Evolutionary conservation across 208 protist genomes (phyloP).

Genomic region (Acanthamoeba royreba): DNA sequence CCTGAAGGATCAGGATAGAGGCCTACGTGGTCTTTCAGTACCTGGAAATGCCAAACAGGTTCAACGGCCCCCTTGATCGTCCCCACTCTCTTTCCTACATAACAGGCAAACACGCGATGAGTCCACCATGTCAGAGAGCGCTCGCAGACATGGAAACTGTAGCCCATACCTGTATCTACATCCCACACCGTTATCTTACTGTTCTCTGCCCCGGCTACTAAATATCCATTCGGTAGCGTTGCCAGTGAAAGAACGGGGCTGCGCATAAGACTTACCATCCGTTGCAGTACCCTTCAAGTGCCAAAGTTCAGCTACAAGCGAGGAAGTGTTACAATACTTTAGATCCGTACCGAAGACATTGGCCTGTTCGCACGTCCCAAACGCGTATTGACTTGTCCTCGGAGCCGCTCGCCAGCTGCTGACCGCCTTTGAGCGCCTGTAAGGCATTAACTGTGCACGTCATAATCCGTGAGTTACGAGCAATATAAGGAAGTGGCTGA

Average conservation of each 20-base stretch:
- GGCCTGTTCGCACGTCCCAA: background rate
- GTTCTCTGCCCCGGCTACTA: background rate
- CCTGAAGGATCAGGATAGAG: background rate
- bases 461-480: background rate
- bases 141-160: no score
- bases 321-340: no score
- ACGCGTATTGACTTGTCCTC: background rate
- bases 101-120: no score
- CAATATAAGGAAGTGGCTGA: background rate
- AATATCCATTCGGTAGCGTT: background rate
- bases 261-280: background rate
- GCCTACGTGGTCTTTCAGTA: background rate
- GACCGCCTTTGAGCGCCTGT: background rate
- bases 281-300: background rate
- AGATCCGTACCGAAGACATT: background rate
- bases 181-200: background rate
- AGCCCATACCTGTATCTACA: background rate
- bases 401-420: background rate
- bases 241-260: background rate
- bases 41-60: background rate
- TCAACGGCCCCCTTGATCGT: background rate
- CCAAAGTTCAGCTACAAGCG: no score
- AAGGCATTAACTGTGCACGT: background rate
- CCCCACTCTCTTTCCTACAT: background rate
- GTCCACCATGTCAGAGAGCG: no score